Evolutionary conservation across 129 eudicot genomes (phyloP).

Genomic region (Artemisia argyi): DNA sequence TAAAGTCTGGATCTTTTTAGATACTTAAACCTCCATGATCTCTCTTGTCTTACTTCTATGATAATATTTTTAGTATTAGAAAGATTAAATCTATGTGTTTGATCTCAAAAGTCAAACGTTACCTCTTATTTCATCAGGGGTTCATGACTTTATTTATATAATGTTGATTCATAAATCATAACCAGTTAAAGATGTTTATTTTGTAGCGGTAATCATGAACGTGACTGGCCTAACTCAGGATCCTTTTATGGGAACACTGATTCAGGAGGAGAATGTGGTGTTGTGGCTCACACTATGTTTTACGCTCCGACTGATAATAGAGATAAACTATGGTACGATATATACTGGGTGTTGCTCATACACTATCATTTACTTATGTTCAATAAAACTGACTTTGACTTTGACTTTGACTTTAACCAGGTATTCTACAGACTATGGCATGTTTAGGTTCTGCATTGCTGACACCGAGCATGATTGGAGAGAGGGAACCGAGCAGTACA

Average conservation of each 20-base stretch:
- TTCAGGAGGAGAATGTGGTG: constrained; percentile 93
- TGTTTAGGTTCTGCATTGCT: constrained; percentile 84
- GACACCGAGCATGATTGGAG: constrained; percentile 83
- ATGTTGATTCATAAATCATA: neutral
- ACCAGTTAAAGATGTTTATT: neutral
- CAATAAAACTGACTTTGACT: constrained; percentile 11
- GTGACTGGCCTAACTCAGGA: constrained; percentile 73
- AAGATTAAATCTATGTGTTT: constrained; percentile 13
- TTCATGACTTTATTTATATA: neutral
- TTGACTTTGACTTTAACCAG: constrained; percentile 23
- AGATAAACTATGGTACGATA: constrained; percentile 64
- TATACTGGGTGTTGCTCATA: neutral
- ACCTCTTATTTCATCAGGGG: constrained; percentile 9
- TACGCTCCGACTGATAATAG: constrained; percentile 64
- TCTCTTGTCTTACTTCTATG: constrained; percentile 8
- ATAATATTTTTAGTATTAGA: neutral
- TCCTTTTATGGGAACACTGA: constrained; percentile 60
- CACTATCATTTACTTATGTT: neutral
- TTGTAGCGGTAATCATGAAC: constrained; percentile 77
- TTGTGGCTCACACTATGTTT: constrained; percentile 59
- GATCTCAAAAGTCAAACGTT: constrained; percentile 17
- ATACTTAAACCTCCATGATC: neutral
- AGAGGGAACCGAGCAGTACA: constrained; percentile 72
- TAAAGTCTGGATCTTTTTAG: neutral
- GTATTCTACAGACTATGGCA: constrained; percentile 79